Evolutionary conservation across 108 stramenopile genomes (phyloP).

Genomic region (Fragilariopsis cylindrus): DNA sequence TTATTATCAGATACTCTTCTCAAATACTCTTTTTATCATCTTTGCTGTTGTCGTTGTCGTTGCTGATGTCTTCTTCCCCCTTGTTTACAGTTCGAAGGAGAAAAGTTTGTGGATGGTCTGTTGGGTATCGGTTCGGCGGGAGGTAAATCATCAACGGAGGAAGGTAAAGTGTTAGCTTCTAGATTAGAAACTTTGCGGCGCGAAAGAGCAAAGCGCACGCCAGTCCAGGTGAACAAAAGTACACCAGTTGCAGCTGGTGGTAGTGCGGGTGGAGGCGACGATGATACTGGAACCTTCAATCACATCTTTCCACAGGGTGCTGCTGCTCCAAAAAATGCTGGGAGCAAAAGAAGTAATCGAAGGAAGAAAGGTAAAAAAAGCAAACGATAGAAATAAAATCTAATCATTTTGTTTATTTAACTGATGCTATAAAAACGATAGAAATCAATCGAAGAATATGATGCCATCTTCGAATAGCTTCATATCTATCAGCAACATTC

Average conservation of each 20-base stretch:
- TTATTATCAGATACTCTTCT: too few relatives aligned
- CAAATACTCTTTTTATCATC: neutral
- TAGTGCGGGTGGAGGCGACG: neutral
- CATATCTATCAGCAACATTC: too few relatives aligned
- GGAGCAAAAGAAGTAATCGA: constrained; percentile 27
- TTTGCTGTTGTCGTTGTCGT: neutral
- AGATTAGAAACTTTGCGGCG: constrained; percentile 65
- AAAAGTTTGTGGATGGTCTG: constrained; percentile 79
- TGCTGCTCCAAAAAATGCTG: neutral
- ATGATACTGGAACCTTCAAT: neutral
- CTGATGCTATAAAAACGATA: neutral
- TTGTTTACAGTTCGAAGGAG: constrained; percentile 72
- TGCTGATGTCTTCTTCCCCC: neutral
- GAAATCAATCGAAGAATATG: too few relatives aligned
- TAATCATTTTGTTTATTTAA: neutral
- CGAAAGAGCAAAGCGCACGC: constrained; percentile 62
- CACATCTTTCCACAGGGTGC: constrained; percentile 5
- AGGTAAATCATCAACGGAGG: constrained; percentile 39
- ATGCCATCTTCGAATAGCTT: too few relatives aligned
- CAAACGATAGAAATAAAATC: neutral
- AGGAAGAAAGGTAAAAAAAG: constrained; percentile 25
- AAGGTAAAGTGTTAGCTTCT: constrained; percentile 63
- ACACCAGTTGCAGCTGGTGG: neutral
- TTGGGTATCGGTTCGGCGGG: constrained; percentile 79
- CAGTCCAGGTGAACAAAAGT: constrained; percentile 28